Percentiles rank a stretch among this genome's conserved stretches.
Conservation (phyloP, 208 protist species). For the Herpetomonas samuelpessoai region DNA sequence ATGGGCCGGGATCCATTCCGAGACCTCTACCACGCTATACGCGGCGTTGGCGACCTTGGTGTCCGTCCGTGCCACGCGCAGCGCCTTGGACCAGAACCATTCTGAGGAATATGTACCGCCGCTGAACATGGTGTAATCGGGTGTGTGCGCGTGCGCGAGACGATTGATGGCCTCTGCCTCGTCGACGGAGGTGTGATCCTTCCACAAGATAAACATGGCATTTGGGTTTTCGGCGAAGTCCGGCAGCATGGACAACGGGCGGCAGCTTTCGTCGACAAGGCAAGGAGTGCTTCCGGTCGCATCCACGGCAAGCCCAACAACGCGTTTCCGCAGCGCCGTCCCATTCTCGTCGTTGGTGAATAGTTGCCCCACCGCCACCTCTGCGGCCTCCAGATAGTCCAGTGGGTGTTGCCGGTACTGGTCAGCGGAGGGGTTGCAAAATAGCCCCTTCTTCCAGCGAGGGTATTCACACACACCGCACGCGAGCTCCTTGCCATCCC, state of each 20-base stretch:
- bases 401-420: slow-evolving; percentile 58
- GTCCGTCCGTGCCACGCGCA: slow-evolving; percentile 44
- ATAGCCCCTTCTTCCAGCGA: slow-evolving; percentile 31
- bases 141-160: slow-evolving; percentile 26
- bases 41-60: slow-evolving; percentile 25
- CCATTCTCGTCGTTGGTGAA: slow-evolving; percentile 16
- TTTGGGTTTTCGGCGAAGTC: slow-evolving; percentile 47
- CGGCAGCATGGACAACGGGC: slow-evolving; percentile 27
- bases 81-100: slow-evolving; percentile 62
- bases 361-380: slow-evolving; percentile 25
- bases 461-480: slow-evolving; percentile 35
- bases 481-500: slow-evolving; percentile 38
- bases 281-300: slow-evolving; percentile 53
- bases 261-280: slow-evolving; percentile 39
- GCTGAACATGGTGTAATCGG: slow-evolving; percentile 58
- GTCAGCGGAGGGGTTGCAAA: slow-evolving; percentile 31
- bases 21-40: slow-evolving; percentile 42
- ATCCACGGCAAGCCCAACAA: slow-evolving; percentile 46
- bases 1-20: slow-evolving; percentile 55
- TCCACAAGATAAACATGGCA: slow-evolving; percentile 69
- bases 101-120: slow-evolving; percentile 57
- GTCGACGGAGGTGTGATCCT: slow-evolving; percentile 54
- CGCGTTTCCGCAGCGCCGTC: slow-evolving; percentile 5
- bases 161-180: slow-evolving; percentile 48
- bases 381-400: slow-evolving; percentile 48